phyloP scores from a whole-genome alignment of 371 early-diverging fungal species.

The Syncephalastrum racemosum region DNA sequence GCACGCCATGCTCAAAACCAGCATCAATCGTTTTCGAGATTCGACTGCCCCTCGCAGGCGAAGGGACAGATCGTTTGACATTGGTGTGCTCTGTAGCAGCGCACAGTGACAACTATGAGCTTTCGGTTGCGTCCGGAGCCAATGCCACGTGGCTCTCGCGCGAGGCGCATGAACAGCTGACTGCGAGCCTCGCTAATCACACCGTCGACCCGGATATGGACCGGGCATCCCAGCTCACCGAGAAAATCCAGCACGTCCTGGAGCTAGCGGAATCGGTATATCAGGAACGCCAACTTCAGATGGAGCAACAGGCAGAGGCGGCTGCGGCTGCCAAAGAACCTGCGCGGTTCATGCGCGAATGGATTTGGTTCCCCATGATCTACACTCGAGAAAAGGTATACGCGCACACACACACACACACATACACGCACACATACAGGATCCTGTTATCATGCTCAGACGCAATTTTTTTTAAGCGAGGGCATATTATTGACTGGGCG shows the following conservation, averaged over 20 bases:
- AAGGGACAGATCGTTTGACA: background rate
- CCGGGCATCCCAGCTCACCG: conserved; percentile 26
- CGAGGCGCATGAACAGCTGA: conserved; percentile 25
- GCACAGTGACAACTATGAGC: conserved; percentile 51
- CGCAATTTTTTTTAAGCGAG: conserved; percentile 21
- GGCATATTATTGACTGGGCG: conserved; percentile 46
- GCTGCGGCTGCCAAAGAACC: conserved; percentile 10
- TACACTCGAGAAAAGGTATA: conserved; percentile 44
- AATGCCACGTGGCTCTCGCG: conserved; percentile 32
- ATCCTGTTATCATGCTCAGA: background rate
- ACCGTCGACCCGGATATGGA: conserved; percentile 14
- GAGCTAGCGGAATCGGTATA: conserved; percentile 19
- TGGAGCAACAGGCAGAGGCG: conserved; percentile 5
- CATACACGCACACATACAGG: background rate
- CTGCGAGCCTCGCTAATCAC: conserved; percentile 8
- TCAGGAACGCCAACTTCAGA: background rate
- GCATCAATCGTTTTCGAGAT: conserved; percentile 9
- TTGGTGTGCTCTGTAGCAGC: background rate
- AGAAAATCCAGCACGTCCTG: conserved; percentile 28
- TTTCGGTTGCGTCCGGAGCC: conserved; percentile 21
- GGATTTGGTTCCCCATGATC: conserved; percentile 53
- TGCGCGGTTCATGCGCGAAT: conserved; percentile 32
- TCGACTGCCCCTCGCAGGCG: conserved; percentile 1
- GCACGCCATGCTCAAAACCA: background rate
- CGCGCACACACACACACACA: background rate